A percentile compares a stretch with the other conserved stretches of the same genome.
These are phyloP conservation scores for Colletotrichum godetiae DNA, from an alignment of 2,329 filamentous ascomycete genomes.

Conservation along the genomic window DNA sequence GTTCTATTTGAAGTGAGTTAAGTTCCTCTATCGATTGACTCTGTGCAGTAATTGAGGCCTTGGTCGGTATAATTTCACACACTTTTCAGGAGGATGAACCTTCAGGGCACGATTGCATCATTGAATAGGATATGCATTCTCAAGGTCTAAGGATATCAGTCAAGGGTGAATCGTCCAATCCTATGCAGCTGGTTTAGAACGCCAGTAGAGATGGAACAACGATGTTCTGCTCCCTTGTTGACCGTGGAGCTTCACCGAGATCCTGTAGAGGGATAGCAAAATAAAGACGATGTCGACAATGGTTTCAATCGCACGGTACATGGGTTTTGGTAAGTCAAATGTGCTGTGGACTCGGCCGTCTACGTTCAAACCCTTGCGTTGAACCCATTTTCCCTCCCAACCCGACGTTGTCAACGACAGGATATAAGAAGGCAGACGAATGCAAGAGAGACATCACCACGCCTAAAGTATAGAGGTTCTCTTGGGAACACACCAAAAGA, in stretches of 20 bases:
- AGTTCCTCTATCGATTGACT: background rate
- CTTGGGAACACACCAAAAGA: background rate
- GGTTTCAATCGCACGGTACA: background rate
- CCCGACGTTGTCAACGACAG: background rate
- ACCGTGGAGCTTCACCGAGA: too few species aligned
- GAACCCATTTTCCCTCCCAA: background rate
- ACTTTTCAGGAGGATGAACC: too few species aligned
- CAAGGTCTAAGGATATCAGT: too few species aligned
- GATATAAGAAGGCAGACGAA: background rate
- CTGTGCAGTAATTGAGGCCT: background rate
- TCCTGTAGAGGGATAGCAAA: too few species aligned
- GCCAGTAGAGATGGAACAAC: background rate
- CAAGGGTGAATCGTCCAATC: too few species aligned
- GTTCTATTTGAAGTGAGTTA: background rate
- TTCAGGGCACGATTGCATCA: too few species aligned
- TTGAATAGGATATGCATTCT: too few species aligned
- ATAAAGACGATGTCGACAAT: background rate
- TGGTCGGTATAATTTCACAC: background rate
- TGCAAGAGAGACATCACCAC: background rate
- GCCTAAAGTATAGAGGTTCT: background rate
- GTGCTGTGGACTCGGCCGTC: background rate
- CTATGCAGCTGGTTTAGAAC: rapidly evolving
- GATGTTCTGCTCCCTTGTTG: background rate
- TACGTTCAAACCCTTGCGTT: background rate
- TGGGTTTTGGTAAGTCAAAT: background rate